Percentiles rank a stretch among this genome's conserved stretches.
Conservation (phyloP, 768 basidiomycete genomes). For the Cyathus striatus region DNA sequence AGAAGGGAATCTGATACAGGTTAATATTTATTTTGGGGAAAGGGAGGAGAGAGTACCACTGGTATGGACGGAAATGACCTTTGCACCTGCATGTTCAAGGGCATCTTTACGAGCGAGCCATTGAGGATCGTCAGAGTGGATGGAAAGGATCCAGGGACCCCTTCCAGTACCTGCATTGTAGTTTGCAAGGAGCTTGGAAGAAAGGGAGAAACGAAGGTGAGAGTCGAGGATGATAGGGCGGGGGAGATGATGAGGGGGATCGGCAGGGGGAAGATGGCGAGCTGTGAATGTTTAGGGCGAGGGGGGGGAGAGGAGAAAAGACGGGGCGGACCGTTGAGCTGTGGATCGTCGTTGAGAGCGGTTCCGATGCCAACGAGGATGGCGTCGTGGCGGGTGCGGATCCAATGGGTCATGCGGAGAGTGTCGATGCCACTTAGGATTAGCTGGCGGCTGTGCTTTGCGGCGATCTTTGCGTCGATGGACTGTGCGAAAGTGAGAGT, state of each 20-base stretch:
- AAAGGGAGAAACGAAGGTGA: conserved; percentile 55
- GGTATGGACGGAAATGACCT: conserved; percentile 42
- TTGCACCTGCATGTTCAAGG: conserved; percentile 65
- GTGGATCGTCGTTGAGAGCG: conserved; percentile 86
- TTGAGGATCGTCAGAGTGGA: conserved; percentile 15
- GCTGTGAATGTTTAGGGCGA: conserved; percentile 28
- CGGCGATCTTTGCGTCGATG: conserved; percentile 85
- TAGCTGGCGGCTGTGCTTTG: conserved; percentile 65
- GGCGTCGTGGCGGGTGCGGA: conserved; percentile 88
- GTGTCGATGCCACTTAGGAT: conserved; percentile 81
- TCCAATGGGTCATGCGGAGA: conserved; percentile 94
- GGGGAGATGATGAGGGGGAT: conserved; percentile 47
- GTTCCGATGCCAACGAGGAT: conserved; percentile 92
- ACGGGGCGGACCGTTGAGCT: conserved; percentile 72
- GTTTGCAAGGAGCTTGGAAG: conserved; percentile 70
- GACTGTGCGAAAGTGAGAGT: conserved; percentile 86
- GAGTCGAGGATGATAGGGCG: conserved; percentile 84
- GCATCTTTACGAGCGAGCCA: conserved; percentile 29
- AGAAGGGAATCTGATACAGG: neutral
- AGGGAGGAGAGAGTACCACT: neutral
- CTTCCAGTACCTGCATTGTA: conserved; percentile 51
- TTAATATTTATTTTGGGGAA: neutral
- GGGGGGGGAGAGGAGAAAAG: neutral
- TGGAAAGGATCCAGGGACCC: conserved; percentile 68
- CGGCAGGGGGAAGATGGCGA: conserved; percentile 44